Conservation (phyloP, 306 rosid species). For the Citrullus mucosospermus region DNA sequence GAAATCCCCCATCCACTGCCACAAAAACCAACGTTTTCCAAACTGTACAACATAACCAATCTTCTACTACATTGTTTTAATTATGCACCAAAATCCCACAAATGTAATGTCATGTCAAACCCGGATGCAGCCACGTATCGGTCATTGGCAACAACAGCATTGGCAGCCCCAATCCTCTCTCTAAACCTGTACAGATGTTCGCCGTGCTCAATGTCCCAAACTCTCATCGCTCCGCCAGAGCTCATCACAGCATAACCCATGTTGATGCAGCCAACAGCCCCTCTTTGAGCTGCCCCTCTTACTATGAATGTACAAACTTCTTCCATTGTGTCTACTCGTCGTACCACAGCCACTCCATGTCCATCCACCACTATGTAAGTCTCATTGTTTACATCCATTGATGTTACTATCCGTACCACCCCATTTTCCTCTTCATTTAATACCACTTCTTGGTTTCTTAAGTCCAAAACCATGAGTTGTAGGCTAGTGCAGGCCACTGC, state of each 20-base stretch:
- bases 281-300: slow-evolving; percentile 14
- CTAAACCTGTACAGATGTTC: not conserved
- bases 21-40: not conserved
- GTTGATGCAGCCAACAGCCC: slow-evolving; percentile 51
- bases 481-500: slow-evolving; percentile 68
- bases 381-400: slow-evolving; percentile 38
- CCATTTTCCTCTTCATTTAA: slow-evolving; percentile 23
- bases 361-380: slow-evolving; percentile 33
- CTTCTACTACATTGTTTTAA: not conserved
- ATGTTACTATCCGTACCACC: slow-evolving; percentile 27
- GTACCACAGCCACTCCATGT: slow-evolving; percentile 33
- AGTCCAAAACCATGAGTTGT: slow-evolving; percentile 31
- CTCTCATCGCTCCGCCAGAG: slow-evolving; percentile 22
- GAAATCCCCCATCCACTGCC: not conserved
- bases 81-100: slow-evolving; percentile 65
- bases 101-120: slow-evolving; percentile 24
- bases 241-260: slow-evolving; percentile 38
- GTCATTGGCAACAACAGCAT: slow-evolving; percentile 37
- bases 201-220: slow-evolving; percentile 36
- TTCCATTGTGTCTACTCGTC: slow-evolving; percentile 27
- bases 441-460: slow-evolving; percentile 25
- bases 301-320: slow-evolving; percentile 31
- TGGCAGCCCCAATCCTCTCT: slow-evolving; percentile 17
- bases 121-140: slow-evolving; percentile 48
- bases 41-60: not conserved